Conservation (phyloP, 2,329 filamentous ascomycete genomes). For the Clonostachys solani region DNA sequence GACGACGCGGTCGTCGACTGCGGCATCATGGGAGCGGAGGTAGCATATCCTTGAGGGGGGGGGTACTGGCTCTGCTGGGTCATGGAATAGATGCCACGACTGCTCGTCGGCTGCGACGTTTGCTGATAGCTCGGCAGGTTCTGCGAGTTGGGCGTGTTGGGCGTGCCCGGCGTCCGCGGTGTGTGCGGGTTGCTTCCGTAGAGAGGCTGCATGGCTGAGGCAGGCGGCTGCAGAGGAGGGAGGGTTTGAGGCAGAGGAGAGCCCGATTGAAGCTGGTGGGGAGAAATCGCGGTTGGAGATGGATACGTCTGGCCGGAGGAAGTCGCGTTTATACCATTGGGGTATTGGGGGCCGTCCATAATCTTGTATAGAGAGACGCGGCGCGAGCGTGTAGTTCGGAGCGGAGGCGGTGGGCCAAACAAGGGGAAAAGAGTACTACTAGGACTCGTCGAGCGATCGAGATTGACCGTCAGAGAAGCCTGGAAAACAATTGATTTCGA, state of each 20-base stretch:
- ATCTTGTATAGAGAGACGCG: constrained; percentile 21
- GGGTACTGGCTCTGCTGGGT: constrained; percentile 48
- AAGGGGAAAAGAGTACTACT: neutral
- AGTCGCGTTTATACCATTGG: constrained; percentile 51
- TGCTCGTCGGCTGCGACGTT: constrained; percentile 39
- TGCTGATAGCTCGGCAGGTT: constrained; percentile 51
- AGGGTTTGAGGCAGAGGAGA: constrained; percentile 48
- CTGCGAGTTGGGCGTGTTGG: constrained; percentile 54
- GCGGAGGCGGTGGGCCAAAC: neutral
- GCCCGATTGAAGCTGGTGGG: constrained; percentile 44
- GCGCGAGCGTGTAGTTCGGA: constrained; percentile 3
- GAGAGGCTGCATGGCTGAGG: constrained; percentile 33
- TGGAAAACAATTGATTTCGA: neutral
- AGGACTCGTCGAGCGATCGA: neutral
- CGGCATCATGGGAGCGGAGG: constrained; percentile 58
- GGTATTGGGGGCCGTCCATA: constrained; percentile 52
- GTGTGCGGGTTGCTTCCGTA: constrained; percentile 60
- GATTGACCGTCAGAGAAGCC: neutral
- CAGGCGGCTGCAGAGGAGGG: constrained; percentile 48
- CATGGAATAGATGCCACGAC: constrained; percentile 49
- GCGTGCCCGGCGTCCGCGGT: constrained; percentile 58
- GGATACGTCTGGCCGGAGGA: constrained; percentile 43
- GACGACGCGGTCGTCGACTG: constrained; percentile 62
- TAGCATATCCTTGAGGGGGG: constrained; percentile 49
- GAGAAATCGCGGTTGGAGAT: constrained; percentile 45